Evolutionary conservation across 2,329 filamentous ascomycete species (phyloP), one percentile per base, ranked within the genome.

Genomic region (Fusarium sp.): DNA sequence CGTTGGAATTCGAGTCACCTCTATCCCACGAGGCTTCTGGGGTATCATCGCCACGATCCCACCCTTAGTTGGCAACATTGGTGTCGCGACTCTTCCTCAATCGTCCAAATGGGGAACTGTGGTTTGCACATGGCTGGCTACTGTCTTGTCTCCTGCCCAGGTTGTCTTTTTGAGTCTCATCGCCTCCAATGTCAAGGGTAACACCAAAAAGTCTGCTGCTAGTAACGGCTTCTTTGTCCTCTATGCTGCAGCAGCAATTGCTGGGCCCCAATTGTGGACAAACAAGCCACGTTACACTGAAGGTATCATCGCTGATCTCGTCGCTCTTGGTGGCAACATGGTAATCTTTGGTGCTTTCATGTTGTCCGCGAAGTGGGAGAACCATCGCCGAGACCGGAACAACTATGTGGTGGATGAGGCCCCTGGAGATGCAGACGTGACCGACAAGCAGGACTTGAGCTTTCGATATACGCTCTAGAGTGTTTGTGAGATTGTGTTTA

Each of bases 171-270:
- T 51, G 4, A 58, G 61, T 19, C 49, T 64, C 6, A 56, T 55
- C 34, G 54, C 60, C 2, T 63, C 55, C 15, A 64, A 56, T 31
- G 26, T 64, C n/a, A 59, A 59, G 21, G 61, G 50, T 21, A 64
- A 64, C 26, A 59, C 61, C 9, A 55, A 64, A 19, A 58, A 56
- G n/a, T 14, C 55, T 11, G 40, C 45, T 7, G 45, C 22, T 9
- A 64, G 39, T n/a, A 59, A 53, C n/a, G 44, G 28, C 1, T 64
- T 28, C 44, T 64, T 64, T 26, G 45, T 64, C 4, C 36, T 53
- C 31, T 56, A 51, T n/a, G 38, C 38, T 24, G 40, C 33, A 4
- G 55, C 47, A 7, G 39, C 42, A 7, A 51, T 64, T 26, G 33
- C 39, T 14, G 44, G 49, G 1, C 47, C 62, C 13, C 47, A 50